Percentiles rank a stretch among this genome's conserved stretches.
These are phyloP conservation scores for Triticum aestivum DNA, from an alignment of 176 grass and related monocot species.

Conservation along the genomic window DNA sequence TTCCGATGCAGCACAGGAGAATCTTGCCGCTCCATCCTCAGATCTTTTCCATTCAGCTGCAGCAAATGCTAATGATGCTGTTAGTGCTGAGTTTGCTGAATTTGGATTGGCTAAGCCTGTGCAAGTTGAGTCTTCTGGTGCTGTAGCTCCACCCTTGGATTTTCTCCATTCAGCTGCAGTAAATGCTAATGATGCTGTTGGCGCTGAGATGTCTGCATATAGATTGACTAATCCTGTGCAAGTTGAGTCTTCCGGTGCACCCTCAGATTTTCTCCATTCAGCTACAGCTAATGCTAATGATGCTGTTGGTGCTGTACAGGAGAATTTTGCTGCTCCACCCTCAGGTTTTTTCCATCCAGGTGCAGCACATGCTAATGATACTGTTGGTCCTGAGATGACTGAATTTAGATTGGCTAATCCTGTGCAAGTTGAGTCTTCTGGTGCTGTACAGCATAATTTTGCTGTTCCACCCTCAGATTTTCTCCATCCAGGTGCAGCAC, in stretches of 20 bases:
- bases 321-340: slow-evolving; percentile 13
- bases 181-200: slow-evolving; percentile 32
- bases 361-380: slow-evolving; percentile 41
- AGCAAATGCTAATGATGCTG: background rate
- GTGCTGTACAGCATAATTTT: background rate
- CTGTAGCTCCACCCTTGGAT: slow-evolving; percentile 29
- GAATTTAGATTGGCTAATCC: no score
- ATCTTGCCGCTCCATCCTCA: slow-evolving; percentile 11
- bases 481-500: slow-evolving; percentile 28
- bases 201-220: background rate
- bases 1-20: background rate
- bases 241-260: slow-evolving; percentile 25
- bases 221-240: slow-evolving; percentile 20
- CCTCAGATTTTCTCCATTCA: slow-evolving; percentile 26
- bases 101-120: background rate
- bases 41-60: background rate
- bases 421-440: background rate
- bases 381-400: background rate
- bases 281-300: slow-evolving; percentile 34
- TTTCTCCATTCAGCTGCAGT: slow-evolving; percentile 27
- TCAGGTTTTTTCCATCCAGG: slow-evolving; percentile 27
- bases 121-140: background rate
- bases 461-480: slow-evolving; percentile 27
- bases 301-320: background rate
- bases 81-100: background rate